These are phyloP conservation scores for Elongisporangium undulatum DNA, from an alignment of 352 stramenopile species.

Conservation along the genomic window DNA sequence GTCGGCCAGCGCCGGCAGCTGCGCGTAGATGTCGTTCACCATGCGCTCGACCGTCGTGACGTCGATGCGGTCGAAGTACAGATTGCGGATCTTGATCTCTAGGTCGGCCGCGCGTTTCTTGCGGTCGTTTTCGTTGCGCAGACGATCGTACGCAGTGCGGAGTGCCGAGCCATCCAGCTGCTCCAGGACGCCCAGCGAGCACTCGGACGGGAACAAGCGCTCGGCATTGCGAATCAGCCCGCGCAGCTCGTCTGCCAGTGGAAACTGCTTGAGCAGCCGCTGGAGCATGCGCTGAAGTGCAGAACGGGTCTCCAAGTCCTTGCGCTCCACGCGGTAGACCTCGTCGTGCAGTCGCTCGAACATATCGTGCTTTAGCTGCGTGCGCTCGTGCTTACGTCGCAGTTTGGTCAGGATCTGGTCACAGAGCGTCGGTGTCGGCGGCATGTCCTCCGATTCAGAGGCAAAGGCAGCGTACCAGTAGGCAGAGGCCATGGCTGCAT, in stretches of 20 bases:
- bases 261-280: conserved; percentile 59
- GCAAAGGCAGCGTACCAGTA: neutral
- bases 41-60: conserved; percentile 71
- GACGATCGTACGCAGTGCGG: conserved; percentile 28
- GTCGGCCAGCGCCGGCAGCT: conserved; percentile 65
- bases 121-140: conserved; percentile 46
- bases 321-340: conserved; percentile 50
- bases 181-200: conserved; percentile 20
- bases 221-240: conserved; percentile 81
- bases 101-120: conserved; percentile 83
- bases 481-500: neutral
- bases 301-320: conserved; percentile 13
- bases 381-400: conserved; percentile 56
- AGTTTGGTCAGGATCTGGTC: conserved; percentile 54
- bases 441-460: neutral
- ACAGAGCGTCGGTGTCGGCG: conserved; percentile 20
- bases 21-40: conserved; percentile 75
- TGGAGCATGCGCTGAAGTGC: conserved; percentile 34
- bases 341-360: conserved; percentile 55
- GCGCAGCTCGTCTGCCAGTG: conserved; percentile 55
- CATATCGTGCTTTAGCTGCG: conserved; percentile 49
- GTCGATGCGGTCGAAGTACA: conserved; percentile 90
- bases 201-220: conserved; percentile 70
- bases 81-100: conserved; percentile 84
- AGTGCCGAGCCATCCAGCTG: conserved; percentile 22